phyloP scores from a whole-genome alignment of 805 yeast genomes.

The Hanseniaspora hatyaiensis region DNA sequence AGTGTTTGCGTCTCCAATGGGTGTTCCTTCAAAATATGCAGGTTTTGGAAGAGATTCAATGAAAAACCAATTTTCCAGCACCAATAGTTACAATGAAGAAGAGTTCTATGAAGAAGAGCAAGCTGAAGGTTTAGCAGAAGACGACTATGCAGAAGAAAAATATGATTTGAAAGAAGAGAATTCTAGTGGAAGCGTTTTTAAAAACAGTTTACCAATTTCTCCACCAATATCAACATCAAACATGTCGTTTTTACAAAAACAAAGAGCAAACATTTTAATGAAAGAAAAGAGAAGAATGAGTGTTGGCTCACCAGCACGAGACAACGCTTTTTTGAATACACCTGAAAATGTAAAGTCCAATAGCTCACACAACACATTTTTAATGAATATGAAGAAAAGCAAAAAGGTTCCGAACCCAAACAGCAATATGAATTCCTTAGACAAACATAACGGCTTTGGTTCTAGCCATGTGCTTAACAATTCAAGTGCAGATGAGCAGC shows the following conservation, averaged over 20 bases:
- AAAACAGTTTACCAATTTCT: neutral
- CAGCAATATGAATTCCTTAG: neutral
- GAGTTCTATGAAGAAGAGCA: neutral
- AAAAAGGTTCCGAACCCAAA: neutral
- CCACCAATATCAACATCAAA: neutral
- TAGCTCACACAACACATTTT: constrained; percentile 11
- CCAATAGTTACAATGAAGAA: neutral
- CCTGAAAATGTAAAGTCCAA: neutral
- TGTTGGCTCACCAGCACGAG: neutral
- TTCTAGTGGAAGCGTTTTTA: neutral
- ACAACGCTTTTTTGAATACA: neutral
- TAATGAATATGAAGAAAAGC: constrained; percentile 6
- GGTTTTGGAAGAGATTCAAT: neutral
- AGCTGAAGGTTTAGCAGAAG: neutral
- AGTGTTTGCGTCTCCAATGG: constrained; percentile 19
- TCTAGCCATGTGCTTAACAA: neutral
- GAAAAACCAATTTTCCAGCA: too few relatives aligned
- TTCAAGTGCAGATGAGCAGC: neutral
- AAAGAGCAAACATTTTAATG: neutral
- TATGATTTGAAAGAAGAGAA: neutral
- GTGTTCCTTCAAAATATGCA: neutral
- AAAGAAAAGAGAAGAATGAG: constrained; percentile 3
- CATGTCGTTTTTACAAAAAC: neutral
- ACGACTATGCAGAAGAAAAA: too few relatives aligned
- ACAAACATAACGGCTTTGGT: neutral